Base-by-base conservation (phyloP, 441 rosid genomes). In the Adansonia grandidieri region DNA sequence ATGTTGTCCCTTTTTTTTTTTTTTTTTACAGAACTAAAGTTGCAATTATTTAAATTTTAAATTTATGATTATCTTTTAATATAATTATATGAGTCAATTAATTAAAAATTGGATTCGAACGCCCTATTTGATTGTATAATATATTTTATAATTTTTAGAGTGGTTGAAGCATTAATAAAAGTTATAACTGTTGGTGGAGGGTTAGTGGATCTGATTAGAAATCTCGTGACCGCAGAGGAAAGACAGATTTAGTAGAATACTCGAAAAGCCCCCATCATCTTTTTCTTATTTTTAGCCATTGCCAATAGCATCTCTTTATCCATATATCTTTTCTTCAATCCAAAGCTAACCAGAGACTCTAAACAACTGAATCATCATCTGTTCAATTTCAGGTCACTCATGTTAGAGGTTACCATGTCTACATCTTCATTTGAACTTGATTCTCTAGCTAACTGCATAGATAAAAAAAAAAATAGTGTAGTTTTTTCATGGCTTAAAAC, bases 161-260 rank as follows among this genome's bases (percentile, higher is more conserved):
- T 83, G 79, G 88, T 84, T 79, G 89, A 78, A 73, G 80, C 87
- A 83, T 75, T 77, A 75, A 19, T 50, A 77, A 24, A 22, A 78
- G 73, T 77, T 74, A 82, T 71, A 80, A 54, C 69, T 82, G 45
- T 77, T 68, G 86, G 82, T 85, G 79, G 79, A 61, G 71, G 78
- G 28, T 83, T 71, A 83, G 84, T 79, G 77, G 80, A 76, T 42
- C 42, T 71, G 75, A 80, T 76, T 60, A 78, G 66, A 67, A 77
- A 47, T 45, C 85, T 73, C 81, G 86, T 88, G 87, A 88, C 63
- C 45, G 9, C 42, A 65, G 24, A 54, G 61, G 61, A 77, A 15
- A 61, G 58, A 51, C 17, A 74, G 19, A 9, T 58, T 60, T 54
- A 28, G 70, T 70, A 63, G 47, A 64, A 76, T n/a, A 32, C 8